Evolutionary conservation across 805 yeast species (phyloP), one percentile per base, ranked within the genome.

Genomic region (Metschnikowia proteae): DNA sequence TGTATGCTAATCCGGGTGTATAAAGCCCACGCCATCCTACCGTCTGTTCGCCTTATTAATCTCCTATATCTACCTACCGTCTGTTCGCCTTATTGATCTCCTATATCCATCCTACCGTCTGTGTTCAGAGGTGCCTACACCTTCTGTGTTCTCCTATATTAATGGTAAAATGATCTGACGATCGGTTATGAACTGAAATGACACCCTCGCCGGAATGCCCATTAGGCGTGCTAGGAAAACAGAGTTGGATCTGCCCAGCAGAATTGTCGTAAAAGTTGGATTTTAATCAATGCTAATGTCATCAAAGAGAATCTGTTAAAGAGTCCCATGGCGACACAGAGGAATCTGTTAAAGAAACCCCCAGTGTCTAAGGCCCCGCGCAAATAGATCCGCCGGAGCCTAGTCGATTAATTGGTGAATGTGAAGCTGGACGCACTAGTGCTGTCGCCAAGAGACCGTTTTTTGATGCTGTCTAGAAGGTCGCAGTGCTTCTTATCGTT

Each of bases 401-500:
- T 2, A 17, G 17, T 17, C 2, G 2, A 9, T 41, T 42, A 42
- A 31, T 29, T 42, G 17, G 38, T 42, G 38, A 33, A 33, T 4
- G 27, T 26, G 27, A 42, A 42, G 31, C 31, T 22, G 38, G 27
- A 7, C 2, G 31, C 13, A 4, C 26, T 4, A n/a, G 5, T 33
- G 26, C 8, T 22, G 5, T 39, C 28, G 48, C 56, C 57, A 26
- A 61, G 58, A 32, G 62, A 58, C 43, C 64, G 54, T 55, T 57
- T 60, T 59, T 63, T 62, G 59, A 62, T 63, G 48, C 52, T 51
- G 45, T 60, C 65, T 55, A 63, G 55, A 46, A 63, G 55, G 45
- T 65, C 64, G 28, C 64, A 53, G 55, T 58, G 60, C 50, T 57
- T 65, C 62, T 52, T 60, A 52, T 56, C 70, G 47, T 86, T 85